Base-by-base conservation (phyloP, 2,329 filamentous ascomycete species). In the Pseudogymnoascus sp. region DNA sequence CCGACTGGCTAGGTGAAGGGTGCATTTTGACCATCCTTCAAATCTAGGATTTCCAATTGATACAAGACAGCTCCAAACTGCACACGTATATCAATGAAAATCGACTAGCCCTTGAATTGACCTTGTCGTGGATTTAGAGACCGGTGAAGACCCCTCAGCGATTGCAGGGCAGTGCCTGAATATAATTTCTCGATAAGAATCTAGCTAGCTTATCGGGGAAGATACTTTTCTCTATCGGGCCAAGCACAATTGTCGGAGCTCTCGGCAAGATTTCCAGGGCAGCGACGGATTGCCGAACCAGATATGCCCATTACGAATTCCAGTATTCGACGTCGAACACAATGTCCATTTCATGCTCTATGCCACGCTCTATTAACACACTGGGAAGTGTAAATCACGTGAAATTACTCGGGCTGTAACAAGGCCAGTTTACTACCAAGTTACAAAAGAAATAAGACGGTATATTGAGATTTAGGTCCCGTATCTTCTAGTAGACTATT, bases 401-500 rank as follows among this genome's bases (percentile, higher is more conserved):
- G 47, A 54, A 54, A 54, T 18, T n/a, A 54, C n/a, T 12, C 6
- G 28, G 6, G 28, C n/a, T 33, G 20, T 54, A 54, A 33, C 47
- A 14, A 35, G 47, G 47, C 47, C 6, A 20, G 5, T 33, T 54
- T 54, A 33, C n/a, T 8, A 54, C 28, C 47, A 35, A 33, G 28
- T 20, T 54, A 54, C 47, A 33, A 54, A 54, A 54, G 47, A 54
- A 54, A 54, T 54, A 54, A 54, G 47, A 54, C 47, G 47, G 47
- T 54, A 54, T 54, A 54, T 54, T 54, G 47, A 54, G 47, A 54
- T 54, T 54, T 54, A 54, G 47, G 47, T 54, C 47, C 4, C 47
- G 28, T 54, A 54, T 54, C 47, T 54, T 54, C 47, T 54, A 54
- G 47, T 54, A 54, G 47, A 58, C 37, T 58, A 37, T 58, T 63